Percentiles rank a stretch among this genome's conserved stretches.
Conservation (phyloP, 2,329 filamentous ascomycete species). For the Teratosphaeria pseudoeucalypti region DNA sequence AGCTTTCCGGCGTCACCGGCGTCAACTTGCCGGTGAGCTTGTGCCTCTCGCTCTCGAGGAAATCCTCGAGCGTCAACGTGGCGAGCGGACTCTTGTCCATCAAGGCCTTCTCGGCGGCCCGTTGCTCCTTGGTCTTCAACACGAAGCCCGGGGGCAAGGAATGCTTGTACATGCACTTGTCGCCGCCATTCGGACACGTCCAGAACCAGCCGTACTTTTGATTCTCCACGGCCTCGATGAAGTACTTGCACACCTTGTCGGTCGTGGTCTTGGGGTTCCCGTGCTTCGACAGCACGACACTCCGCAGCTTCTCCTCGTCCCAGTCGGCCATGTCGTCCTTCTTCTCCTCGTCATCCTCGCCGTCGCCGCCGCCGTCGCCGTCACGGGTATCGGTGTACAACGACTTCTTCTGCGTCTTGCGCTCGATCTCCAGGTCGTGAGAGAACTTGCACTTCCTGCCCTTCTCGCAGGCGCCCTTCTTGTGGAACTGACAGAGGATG, state of each 20-base stretch:
- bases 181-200: conserved; percentile 89
- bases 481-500: conserved; percentile 90
- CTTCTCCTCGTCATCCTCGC: conserved; percentile 66
- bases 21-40: conserved; percentile 87
- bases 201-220: conserved; percentile 99
- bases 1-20: conserved; percentile 83
- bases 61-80: conserved; percentile 92
- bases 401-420: conserved; percentile 86
- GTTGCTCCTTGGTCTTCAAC: conserved; percentile 94
- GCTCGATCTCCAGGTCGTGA: conserved; percentile 78
- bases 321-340: conserved; percentile 89
- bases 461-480: conserved; percentile 96
- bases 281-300: conserved; percentile 89
- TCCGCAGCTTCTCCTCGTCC: conserved; percentile 91
- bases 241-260: conserved; percentile 98
- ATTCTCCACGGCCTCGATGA: conserved; percentile 94
- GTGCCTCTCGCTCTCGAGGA: conserved; percentile 89
- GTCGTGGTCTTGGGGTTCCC: conserved; percentile 92
- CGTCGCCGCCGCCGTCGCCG: conserved; percentile 60
- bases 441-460: conserved; percentile 95
- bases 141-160: conserved; percentile 90
- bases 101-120: conserved; percentile 86
- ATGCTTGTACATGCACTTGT: conserved; percentile 98
- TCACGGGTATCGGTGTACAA: conserved; percentile 77
- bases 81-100: conserved; percentile 92